These are phyloP conservation scores for Fraxinus paxiana DNA, from an alignment of 305 asterid species.

Conservation along the genomic window DNA sequence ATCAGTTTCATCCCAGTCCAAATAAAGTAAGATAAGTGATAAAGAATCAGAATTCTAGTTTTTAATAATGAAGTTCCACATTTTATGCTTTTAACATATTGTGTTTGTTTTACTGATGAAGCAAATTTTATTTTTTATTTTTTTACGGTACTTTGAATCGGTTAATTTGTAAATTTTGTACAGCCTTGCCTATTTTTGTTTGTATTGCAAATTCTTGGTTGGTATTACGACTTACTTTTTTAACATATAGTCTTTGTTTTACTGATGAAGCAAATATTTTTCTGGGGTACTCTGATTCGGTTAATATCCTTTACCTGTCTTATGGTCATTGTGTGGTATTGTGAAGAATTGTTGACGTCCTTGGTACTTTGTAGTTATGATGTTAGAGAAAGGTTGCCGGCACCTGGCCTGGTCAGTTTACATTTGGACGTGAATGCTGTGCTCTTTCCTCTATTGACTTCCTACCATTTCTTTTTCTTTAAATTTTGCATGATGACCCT, in stretches of 20 bases:
- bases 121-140: not conserved
- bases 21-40: constrained; percentile 7
- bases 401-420: constrained; percentile 11
- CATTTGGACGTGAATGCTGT: constrained; percentile 19
- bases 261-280: not conserved
- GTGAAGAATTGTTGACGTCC: constrained; percentile 1
- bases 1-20: not conserved
- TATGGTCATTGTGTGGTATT: constrained; percentile 14
- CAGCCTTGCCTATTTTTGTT: not conserved
- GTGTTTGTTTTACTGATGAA: not conserved
- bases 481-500: constrained; percentile 16
- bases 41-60: constrained; percentile 2
- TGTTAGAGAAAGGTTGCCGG: constrained; percentile 6
- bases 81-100: not conserved
- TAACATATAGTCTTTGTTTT: not conserved
- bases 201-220: not conserved
- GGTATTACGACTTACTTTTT: not conserved
- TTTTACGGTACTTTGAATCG: not conserved
- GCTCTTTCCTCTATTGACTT: constrained; percentile 10
- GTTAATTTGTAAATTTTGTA: not conserved
- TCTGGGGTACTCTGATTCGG: constrained; percentile 1
- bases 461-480: not conserved
- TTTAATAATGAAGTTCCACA: not conserved
- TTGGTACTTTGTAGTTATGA: constrained; percentile 12
- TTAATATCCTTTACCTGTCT: not conserved